Evolutionary conservation across 352 stramenopile genomes (phyloP), one percentile per base, ranked within the genome.

Genomic region (Pythium folliculosum): DNA sequence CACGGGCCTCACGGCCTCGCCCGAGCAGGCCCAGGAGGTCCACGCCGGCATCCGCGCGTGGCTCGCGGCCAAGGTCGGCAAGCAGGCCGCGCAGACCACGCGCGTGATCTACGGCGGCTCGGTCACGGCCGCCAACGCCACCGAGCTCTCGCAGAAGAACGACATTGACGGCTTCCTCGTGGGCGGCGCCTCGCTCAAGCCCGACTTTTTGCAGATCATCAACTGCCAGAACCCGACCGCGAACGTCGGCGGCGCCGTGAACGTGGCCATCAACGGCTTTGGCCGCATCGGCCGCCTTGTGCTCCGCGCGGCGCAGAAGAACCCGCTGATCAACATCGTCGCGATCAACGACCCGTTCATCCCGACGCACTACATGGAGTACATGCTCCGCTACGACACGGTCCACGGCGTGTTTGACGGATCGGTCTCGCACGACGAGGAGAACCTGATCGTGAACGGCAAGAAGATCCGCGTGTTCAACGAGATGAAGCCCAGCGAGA

Each of bases 101-200:
- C 94, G 97, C 70, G 97, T 99, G 68, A 97, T 99, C 71, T 99
- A 99, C 80, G 97, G 97, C 60, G 97, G 97, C 70, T 98, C 92
- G 44, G 96, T 98, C 44, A 98, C 92, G 37, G 94, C 79, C 14
- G 78, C 73, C 35, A 99, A 98, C 78, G 96, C 95, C 59, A 82
- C 87, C 19, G 95, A 97, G 71, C 85, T 99, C 50, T 97, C 93
- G 51, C 81, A 94, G 66, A 96, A 99, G 82, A 66, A 77, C 19
- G 97, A 99, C 83, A 99, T 99, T 88, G 97, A 99, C 84, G 97
- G 98, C 59, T 98, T 98, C 75, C 86, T 99, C 30, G 97, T 99
- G n/a, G 97, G 97, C 65, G 97, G 97, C 66, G 97, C 97, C 13
- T 98, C 91, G 60, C 86, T 99, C 58, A 98, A 98, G 77, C 86